phyloP scores from a whole-genome alignment of 495 filamentous ascomycete genomes.

The Penicillium herquei region DNA sequence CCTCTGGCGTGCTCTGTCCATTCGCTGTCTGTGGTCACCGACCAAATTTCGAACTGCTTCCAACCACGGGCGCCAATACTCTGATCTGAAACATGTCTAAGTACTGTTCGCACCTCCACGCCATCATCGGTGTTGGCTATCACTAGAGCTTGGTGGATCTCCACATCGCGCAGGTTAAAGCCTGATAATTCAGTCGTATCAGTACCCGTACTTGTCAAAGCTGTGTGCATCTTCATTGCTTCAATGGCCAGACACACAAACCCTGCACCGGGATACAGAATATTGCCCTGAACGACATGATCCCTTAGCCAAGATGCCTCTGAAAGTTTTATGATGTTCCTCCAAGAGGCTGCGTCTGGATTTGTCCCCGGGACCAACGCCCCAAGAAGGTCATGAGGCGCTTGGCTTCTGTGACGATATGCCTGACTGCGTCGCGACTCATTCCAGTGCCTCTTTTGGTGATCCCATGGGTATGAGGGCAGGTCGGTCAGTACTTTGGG shows the following conservation, averaged over 20 bases:
- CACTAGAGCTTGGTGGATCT: no score
- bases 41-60: constrained; percentile 29
- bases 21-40: constrained; percentile 8
- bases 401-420: neutral
- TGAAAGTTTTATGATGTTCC: neutral
- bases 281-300: neutral
- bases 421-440: neutral
- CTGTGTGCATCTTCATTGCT: neutral
- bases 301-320: neutral
- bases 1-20: constrained; percentile 35
- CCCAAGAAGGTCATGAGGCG: neutral
- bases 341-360: neutral
- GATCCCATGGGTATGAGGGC: neutral
- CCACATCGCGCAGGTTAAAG: no score
- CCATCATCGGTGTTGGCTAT: no score
- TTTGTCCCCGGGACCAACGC: neutral
- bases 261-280: neutral
- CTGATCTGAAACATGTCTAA: no score
- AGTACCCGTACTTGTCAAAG: no score
- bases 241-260: neutral
- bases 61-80: neutral
- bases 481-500: neutral
- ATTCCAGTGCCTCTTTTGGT: neutral
- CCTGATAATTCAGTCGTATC: no score
- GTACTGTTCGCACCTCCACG: no score